Base-by-base conservation (phyloP, 148 eudicot species). In the Rhododendron molle region DNA sequence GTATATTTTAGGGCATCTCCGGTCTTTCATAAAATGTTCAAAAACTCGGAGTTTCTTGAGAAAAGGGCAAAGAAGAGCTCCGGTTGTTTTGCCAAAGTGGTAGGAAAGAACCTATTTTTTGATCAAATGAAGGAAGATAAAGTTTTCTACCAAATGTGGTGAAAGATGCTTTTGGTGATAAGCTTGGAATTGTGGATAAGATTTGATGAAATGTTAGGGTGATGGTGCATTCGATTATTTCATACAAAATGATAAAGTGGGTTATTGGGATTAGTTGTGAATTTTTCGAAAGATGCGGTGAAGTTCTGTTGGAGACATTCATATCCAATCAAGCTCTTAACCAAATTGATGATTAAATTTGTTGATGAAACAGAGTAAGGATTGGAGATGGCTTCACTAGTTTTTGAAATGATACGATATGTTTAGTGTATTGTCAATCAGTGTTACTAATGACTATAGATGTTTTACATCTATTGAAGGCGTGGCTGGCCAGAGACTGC, bases 401-500 rank as follows among this genome's bases (percentile, higher is more conserved):
- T 8, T 14, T 65, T 0, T 65, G 65, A 20, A 20, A 69, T 30
- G 15, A 69, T 62, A 3, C n/a, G 69, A n/a, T n/a, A 65, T 65
- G 30, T 71, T 14, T 71, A 32, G 76, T 30, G 20, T 32, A 32
- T 81, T 49, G 40, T 52, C 36, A 36, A 30, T 30, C 36, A 43
- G 54, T 21, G 69, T 32, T 56, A 36, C 73, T 81, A 60, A 81
- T 81, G 28, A 60, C 43, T 81, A 81, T 11, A 32, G 8, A 36
- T 86, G 12, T 56, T 62, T 44, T 73, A 30, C 30, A 67, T 54
- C 23, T 38, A 6, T 73, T 86, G 60, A 83, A 97, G 99, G 99
- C 99, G 99, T 83, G 99, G 95, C 79, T 97, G 99, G 99, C 96
- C 98, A 10, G 99, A 97, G 90, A 91, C 95, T 16, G 92, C 93